These are phyloP conservation scores for Trichophaea hybrida DNA, from an alignment of 2,329 filamentous ascomycete species.

Conservation along the genomic window DNA sequence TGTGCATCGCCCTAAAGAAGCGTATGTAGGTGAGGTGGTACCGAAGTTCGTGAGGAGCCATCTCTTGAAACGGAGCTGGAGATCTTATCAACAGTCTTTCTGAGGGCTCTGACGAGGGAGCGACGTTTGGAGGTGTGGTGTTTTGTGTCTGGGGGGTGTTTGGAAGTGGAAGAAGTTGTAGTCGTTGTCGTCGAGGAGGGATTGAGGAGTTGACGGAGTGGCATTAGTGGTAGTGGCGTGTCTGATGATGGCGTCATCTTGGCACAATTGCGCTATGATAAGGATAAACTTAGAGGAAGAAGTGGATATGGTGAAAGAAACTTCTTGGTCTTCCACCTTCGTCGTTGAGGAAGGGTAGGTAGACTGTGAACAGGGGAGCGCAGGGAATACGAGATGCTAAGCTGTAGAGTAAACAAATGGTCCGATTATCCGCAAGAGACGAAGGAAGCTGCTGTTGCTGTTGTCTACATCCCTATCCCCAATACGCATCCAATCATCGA, in stretches of 20 bases:
- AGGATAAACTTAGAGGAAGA: no score
- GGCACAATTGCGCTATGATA: no score
- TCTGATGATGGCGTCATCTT: background rate
- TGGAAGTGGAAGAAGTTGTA: background rate
- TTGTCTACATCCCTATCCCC: no score
- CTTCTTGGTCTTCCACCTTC: no score
- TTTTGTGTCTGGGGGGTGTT: background rate
- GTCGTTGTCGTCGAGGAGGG: background rate
- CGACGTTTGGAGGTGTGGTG: background rate
- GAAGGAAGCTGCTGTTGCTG: no score
- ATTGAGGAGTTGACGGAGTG: constrained; percentile 22
- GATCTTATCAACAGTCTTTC: background rate
- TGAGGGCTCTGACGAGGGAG: background rate
- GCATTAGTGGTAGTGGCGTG: constrained; percentile 5
- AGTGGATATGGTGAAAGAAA: no score
- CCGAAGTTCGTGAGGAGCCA: background rate
- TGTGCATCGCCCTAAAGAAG: background rate
- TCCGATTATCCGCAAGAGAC: no score
- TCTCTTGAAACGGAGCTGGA: background rate
- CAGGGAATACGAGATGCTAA: no score
- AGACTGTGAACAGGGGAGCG: no score
- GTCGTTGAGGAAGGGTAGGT: no score
- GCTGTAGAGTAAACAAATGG: no score
- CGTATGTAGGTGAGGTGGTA: background rate
- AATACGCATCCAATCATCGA: no score